Evolutionary conservation across 768 basidiomycete species (phyloP).

Genomic region (Suillus variegatus): DNA sequence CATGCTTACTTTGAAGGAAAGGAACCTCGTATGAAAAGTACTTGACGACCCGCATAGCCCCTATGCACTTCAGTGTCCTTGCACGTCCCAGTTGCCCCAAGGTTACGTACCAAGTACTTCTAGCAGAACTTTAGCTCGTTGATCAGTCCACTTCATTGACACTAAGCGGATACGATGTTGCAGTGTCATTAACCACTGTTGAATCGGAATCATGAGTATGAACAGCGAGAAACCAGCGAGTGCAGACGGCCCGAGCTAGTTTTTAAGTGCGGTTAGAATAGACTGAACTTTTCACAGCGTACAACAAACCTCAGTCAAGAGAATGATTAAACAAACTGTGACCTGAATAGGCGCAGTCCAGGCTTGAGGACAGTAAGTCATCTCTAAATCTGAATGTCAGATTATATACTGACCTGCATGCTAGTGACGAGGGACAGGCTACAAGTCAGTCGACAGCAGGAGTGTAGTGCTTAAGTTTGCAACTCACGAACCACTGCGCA

Average conservation of each 20-base stretch:
- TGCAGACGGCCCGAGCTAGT: constrained; percentile 66
- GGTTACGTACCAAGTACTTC: too few species aligned
- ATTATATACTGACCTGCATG: too few species aligned
- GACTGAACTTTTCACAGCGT: background rate
- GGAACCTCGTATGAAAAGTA: constrained; percentile 74
- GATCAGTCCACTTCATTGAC: too few species aligned
- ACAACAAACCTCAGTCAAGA: constrained; percentile 52
- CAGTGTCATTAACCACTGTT: too few species aligned
- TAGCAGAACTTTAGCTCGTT: too few species aligned
- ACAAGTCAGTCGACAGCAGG: background rate
- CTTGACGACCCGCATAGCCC: constrained; percentile 73
- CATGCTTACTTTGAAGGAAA: constrained; percentile 60
- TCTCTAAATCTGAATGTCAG: too few species aligned
- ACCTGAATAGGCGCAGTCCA: too few species aligned
- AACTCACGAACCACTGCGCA: constrained; percentile 73
- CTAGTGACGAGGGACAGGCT: constrained; percentile 21
- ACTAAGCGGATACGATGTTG: too few species aligned
- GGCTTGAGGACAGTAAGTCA: too few species aligned
- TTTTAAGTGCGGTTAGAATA: background rate
- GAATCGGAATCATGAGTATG: constrained; percentile 49
- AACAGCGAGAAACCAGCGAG: constrained; percentile 70
- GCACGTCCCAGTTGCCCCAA: background rate
- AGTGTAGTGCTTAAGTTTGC: background rate
- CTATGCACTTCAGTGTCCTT: constrained; percentile 23
- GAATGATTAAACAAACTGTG: too few species aligned